Percentiles rank a stretch among this genome's conserved stretches.
phyloP scores from a whole-genome alignment of 306 rosid genomes.

The Gynostemma pentaphyllum region DNA sequence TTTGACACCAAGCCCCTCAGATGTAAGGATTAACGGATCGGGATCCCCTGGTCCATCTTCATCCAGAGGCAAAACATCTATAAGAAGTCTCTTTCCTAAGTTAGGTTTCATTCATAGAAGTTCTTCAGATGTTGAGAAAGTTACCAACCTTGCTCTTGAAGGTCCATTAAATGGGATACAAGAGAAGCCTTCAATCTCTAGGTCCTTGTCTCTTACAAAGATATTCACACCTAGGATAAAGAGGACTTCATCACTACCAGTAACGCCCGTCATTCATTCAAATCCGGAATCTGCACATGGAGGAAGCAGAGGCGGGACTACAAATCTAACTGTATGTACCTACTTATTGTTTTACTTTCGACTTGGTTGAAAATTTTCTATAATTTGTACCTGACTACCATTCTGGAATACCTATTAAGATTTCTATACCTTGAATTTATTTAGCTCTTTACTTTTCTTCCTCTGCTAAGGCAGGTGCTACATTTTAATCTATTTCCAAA shows the following conservation, averaged over 20 bases:
- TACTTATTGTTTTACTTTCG: neutral
- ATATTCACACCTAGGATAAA: constrained; percentile 67
- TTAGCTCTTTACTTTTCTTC: neutral
- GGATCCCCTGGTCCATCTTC: constrained; percentile 40
- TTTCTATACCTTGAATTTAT: neutral
- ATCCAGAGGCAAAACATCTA: constrained; percentile 60
- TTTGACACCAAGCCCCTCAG: constrained; percentile 45
- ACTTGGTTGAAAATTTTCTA: neutral
- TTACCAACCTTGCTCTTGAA: constrained; percentile 32
- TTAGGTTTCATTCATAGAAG: constrained; percentile 49
- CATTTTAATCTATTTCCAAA: neutral
- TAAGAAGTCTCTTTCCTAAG: constrained; percentile 58
- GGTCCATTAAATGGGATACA: constrained; percentile 28
- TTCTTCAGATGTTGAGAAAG: constrained; percentile 63
- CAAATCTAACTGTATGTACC: constrained; percentile 40
- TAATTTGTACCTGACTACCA: neutral
- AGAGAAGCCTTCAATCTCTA: constrained; percentile 57
- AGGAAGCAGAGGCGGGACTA: constrained; percentile 40
- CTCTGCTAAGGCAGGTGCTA: neutral
- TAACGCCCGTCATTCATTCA: constrained; percentile 44
- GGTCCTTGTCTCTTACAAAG: constrained; percentile 73
- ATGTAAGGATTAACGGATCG: constrained; percentile 30
- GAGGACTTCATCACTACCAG: constrained; percentile 84
- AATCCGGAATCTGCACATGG: constrained; percentile 38
- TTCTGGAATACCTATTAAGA: neutral